A percentile compares a stretch with the other conserved stretches of the same genome.
Conservation (phyloP, 495 filamentous ascomycete species). For the Xylaria grammica region DNA sequence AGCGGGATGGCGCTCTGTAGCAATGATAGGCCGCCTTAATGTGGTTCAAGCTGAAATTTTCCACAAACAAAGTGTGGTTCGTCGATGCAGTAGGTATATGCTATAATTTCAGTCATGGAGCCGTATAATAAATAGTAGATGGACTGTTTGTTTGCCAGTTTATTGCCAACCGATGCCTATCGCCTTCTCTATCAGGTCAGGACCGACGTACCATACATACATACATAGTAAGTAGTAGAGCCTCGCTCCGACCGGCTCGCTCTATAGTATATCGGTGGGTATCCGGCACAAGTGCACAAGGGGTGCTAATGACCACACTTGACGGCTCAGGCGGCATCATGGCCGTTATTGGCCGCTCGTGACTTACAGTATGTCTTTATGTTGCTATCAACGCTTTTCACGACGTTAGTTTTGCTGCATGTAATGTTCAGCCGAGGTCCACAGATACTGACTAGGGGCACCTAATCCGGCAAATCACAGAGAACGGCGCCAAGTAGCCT, state of each 20-base stretch:
- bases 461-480: neutral
- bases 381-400: neutral
- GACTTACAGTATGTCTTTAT: no score
- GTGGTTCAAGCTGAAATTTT: neutral
- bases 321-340: slow-evolving; percentile 2
- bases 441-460: neutral
- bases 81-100: no score
- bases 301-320: neutral
- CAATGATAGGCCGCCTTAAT: neutral
- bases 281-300: no score
- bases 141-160: no score
- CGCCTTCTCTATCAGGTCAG: no score
- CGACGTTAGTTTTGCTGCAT: neutral
- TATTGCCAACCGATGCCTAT: no score
- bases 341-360: no score
- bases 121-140: no score
- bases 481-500: neutral
- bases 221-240: no score
- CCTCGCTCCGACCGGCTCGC: no score
- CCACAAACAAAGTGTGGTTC: neutral
- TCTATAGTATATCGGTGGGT: no score
- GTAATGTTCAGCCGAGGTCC: slow-evolving; percentile 14
- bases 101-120: neutral
- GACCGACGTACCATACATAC: no score
- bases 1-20: neutral